Evolutionary conservation across 2,329 filamentous ascomycete genomes (phyloP).

Genomic region (Penicillium sp.): DNA sequence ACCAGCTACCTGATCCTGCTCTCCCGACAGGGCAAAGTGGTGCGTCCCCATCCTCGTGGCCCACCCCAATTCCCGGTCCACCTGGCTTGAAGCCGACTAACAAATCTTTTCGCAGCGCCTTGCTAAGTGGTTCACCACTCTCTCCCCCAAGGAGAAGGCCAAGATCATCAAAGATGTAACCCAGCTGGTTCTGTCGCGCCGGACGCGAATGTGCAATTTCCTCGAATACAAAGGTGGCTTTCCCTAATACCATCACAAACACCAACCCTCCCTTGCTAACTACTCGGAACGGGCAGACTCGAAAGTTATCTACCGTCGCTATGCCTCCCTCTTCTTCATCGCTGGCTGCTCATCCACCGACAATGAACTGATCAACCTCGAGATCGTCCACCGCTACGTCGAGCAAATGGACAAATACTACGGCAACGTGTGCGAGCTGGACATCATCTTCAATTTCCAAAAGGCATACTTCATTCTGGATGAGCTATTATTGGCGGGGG

Average conservation of each 20-base stretch:
- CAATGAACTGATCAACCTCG: constrained; percentile 96
- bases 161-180: constrained; percentile 99
- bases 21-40: constrained; percentile 98
- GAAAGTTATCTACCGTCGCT: constrained; percentile 97
- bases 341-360: constrained; percentile 94
- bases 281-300: constrained; percentile 59
- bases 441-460: constrained; percentile 99
- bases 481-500: constrained; percentile 88
- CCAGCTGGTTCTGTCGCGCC: constrained; percentile 88
- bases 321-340: constrained; percentile 98
- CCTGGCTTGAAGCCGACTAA: constrained; percentile 23
- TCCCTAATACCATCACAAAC: not conserved
- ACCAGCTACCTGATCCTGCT: constrained; percentile 91
- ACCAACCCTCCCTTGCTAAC: not conserved
- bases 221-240: constrained; percentile 90
- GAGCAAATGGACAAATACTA: constrained; percentile 99
- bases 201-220: constrained; percentile 99
- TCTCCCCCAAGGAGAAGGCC: constrained; percentile 96
- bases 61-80: constrained; percentile 33
- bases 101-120: constrained; percentile 64
- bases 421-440: constrained; percentile 97
- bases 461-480: constrained; percentile 99
- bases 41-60: constrained; percentile 53
- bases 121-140: constrained; percentile 98
- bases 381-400: constrained; percentile 98